Conservation (phyloP, 306 rosid species). For the Calophaca sinica region DNA sequence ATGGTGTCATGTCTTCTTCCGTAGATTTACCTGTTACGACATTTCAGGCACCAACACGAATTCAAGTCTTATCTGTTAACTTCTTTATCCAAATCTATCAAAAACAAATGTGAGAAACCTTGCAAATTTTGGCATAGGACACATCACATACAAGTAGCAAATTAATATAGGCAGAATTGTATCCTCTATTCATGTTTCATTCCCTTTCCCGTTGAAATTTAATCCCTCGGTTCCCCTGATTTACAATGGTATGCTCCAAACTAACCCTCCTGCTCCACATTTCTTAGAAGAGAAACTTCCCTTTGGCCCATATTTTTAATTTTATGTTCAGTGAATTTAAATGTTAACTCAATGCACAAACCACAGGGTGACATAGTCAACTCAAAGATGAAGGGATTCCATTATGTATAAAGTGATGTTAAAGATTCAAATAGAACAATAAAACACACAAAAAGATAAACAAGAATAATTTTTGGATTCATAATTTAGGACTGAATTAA, state of each 20-base stretch:
- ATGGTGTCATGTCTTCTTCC: background rate
- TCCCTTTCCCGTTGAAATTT: background rate
- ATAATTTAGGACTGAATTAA: background rate
- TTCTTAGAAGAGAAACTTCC: too few relatives aligned
- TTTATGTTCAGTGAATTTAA: background rate
- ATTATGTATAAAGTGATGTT: background rate
- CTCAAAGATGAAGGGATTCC: slow-evolving; percentile 16
- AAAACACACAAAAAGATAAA: background rate
- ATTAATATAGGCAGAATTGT: background rate
- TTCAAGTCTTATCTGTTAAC: background rate
- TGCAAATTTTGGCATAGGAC: background rate
- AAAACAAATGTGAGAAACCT: background rate
- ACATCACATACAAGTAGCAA: background rate
- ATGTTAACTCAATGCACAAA: background rate
- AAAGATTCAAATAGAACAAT: slow-evolving; percentile 28
- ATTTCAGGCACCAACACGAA: background rate
- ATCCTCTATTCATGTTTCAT: background rate
- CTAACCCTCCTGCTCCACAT: too few relatives aligned
- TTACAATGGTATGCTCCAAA: too few relatives aligned
- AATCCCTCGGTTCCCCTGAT: background rate
- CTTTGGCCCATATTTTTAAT: background rate
- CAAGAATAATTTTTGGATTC: background rate
- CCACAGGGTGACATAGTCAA: background rate
- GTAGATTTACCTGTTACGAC: too few relatives aligned
- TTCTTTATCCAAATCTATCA: background rate